phyloP scores from a whole-genome alignment of 345 rosid genomes.

The Fremontodendron californicum region DNA sequence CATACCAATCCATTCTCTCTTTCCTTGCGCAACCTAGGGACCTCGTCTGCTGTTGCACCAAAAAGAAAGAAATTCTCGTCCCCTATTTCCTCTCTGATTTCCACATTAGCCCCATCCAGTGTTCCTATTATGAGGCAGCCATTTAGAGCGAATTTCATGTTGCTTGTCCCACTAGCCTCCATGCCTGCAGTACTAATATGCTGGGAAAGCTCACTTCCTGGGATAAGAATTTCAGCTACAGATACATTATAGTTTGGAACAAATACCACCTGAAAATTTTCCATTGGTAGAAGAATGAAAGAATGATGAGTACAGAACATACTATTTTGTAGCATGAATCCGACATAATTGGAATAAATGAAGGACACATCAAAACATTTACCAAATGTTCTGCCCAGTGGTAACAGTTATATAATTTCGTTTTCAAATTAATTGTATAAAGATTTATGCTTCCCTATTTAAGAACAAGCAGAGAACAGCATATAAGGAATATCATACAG shows the following conservation, averaged over 20 bases:
- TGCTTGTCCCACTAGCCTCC: conserved; percentile 99
- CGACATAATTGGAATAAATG: neutral
- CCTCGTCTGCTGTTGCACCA: conserved; percentile 90
- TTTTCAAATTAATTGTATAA: neutral
- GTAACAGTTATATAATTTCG: neutral
- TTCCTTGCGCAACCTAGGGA: conserved; percentile 74
- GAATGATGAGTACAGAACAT: neutral
- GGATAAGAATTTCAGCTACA: conserved; percentile 90
- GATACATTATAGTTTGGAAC: conserved; percentile 97
- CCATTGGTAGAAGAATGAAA: neutral
- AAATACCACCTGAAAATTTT: conserved; percentile 68
- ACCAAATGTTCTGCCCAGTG: neutral
- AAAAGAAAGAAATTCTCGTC: conserved; percentile 90
- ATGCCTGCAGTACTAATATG: conserved; percentile 99
- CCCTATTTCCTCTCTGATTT: conserved; percentile 91
- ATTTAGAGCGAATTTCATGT: conserved; percentile 93
- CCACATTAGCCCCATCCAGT: conserved; percentile 95
- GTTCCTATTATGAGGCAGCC: conserved; percentile 98
- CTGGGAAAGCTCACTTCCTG: conserved; percentile 96
- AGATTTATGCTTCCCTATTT: neutral
- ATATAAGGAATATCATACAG: neutral
- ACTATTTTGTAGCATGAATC: neutral
- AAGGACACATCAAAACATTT: neutral
- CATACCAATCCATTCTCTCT: conserved; percentile 83
- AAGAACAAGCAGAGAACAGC: neutral